Evolutionary conservation across 768 basidiomycete species (phyloP), one percentile per base, ranked within the genome.

Genomic region (Hericium coralloides): DNA sequence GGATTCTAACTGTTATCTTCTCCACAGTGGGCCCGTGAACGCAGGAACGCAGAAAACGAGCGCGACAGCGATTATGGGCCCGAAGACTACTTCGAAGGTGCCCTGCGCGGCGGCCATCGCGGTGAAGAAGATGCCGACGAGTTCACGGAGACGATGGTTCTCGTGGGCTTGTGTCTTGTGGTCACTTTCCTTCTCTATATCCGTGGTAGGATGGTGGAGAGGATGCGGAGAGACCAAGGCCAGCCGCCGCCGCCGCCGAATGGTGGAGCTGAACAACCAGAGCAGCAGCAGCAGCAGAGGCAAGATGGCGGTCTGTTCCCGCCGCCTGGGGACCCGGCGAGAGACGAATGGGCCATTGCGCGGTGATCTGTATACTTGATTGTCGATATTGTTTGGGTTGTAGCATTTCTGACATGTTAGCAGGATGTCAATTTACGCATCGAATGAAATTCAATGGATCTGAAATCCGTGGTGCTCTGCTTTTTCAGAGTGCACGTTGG

Each of bases 61-160:
- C 80, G 82, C 23, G 87, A 90, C 26, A 75, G 77, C 52, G 90
- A 92, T 57, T 84, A 84, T 60, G 85, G 84, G 8, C 84, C 89
- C 0, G 92, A 94, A 49, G 91, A 92, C 65, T 90, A 91, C 69
- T 87, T 85, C 62, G 89, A 91, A 26, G 86, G 76, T 2, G 79
- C 81, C 4, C 58, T 82, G 60, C 79, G 85, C 22, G 80, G 81
- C 14, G 31, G 31, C 31, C 72, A 79, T 52, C 78, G 83, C 14
- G 84, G 81, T 15, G 83, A 87, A 18, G 81, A 77, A n/a, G 82
- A 80, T 1, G 69, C 67, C 15, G 83, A 91, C 58, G 89, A 92
- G 62, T 83, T 91, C 56, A 73, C 72, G 36, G 93, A 95, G 74
- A 95, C 89, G 23, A 79, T 91, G 73, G 68, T 93, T 39, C 76